phyloP scores from a whole-genome alignment of 164 flowering plant genomes.

The Macadamia tetraphylla region DNA sequence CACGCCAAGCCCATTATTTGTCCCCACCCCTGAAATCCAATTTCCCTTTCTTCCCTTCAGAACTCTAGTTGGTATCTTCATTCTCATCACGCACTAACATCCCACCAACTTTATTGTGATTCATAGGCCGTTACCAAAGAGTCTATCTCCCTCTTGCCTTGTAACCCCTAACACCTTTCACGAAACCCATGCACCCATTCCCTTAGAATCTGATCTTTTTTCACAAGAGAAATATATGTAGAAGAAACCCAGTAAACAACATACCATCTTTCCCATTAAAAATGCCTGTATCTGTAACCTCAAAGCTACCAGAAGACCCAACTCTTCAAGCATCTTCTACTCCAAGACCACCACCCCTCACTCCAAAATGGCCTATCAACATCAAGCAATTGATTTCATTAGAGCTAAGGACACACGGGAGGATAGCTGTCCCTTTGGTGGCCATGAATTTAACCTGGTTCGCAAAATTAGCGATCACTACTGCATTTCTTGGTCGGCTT shows the following conservation, averaged over 20 bases:
- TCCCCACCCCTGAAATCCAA: background rate
- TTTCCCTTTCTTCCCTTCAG: background rate
- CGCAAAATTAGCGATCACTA: conserved; percentile 59
- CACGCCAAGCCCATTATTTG: background rate
- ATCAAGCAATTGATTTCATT: conserved; percentile 17
- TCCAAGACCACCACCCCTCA: background rate
- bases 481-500: conserved; percentile 71
- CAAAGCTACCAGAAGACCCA: conserved; percentile 17
- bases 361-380: conserved; percentile 28
- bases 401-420: conserved; percentile 52
- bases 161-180: conserved; percentile 16
- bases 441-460: conserved; percentile 81
- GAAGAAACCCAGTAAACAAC: conserved; percentile 2
- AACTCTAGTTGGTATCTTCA: conserved; percentile 6
- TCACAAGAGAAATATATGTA: background rate
- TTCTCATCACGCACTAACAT: conserved; percentile 40
- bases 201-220: conserved; percentile 7
- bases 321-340: conserved; percentile 7
- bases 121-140: conserved; percentile 25
- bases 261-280: conserved; percentile 9
- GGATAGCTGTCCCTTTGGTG: conserved; percentile 48
- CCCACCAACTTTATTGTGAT: conserved; percentile 12
- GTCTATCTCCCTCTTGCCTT: background rate
- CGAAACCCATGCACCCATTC: conserved; percentile 29
- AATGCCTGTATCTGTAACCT: conserved; percentile 28